Evolutionary conservation across 768 basidiomycete genomes (phyloP).

Genomic region (Heimioporus sp.): DNA sequence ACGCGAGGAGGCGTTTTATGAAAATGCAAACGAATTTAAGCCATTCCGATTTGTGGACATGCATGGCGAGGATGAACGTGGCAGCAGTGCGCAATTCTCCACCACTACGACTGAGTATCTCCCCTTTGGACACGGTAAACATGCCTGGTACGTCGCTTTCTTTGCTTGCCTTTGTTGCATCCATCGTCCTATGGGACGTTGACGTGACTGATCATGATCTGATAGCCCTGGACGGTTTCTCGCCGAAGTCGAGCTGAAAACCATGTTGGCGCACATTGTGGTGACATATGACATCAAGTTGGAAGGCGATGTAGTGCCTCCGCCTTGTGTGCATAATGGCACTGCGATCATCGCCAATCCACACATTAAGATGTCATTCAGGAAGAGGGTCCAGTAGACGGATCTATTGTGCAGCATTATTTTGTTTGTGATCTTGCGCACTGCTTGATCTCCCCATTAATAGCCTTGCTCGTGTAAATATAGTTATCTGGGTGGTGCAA

Average conservation of each 20-base stretch:
- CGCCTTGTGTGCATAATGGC: not conserved
- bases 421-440: too few species aligned
- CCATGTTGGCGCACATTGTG: constrained; percentile 12
- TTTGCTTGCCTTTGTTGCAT: too few species aligned
- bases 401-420: too few species aligned
- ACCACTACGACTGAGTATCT: constrained; percentile 32
- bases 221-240: constrained; percentile 17
- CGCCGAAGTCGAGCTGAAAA: constrained; percentile 7
- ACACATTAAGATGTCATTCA: not conserved
- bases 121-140: constrained; percentile 34
- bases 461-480: too few species aligned
- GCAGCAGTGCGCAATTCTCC: constrained; percentile 32
- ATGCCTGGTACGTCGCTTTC: constrained; percentile 6
- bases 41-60: constrained; percentile 23
- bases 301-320: not conserved
- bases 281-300: constrained; percentile 9
- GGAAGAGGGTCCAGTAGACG: not conserved
- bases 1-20: constrained; percentile 21
- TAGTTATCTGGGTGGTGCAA: too few species aligned
- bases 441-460: too few species aligned
- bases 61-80: constrained; percentile 31
- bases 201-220: too few species aligned
- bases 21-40: constrained; percentile 38
- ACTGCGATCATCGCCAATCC: not conserved
- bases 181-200: too few species aligned